Percentiles rank a stretch among this genome's conserved stretches.
These are phyloP conservation scores for Selaginella tamariscina DNA, from an alignment of 75 land plant genomes.

Conservation along the genomic window DNA sequence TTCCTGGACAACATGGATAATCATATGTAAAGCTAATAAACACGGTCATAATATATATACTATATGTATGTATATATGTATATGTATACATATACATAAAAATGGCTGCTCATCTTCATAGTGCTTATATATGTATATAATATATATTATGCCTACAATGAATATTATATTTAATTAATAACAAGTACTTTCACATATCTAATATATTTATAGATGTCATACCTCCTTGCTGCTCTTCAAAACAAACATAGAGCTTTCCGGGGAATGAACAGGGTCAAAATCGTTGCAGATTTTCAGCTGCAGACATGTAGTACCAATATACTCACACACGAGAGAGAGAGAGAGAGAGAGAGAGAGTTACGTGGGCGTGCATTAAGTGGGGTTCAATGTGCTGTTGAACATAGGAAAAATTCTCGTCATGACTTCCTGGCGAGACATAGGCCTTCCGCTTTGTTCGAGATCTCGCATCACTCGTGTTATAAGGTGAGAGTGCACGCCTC, in stretches of 20 bases:
- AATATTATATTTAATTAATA: no score
- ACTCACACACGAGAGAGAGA: neutral
- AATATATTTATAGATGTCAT: neutral
- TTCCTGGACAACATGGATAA: no score
- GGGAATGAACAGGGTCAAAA: constrained; percentile 98
- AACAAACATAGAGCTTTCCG: constrained; percentile 93
- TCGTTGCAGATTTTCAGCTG: constrained; percentile 93
- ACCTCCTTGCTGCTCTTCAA: constrained; percentile 95
- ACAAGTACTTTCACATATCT: no score
- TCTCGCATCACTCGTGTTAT: constrained; percentile 87
- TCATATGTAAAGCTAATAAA: no score
- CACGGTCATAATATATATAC: no score
- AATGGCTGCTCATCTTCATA: no score
- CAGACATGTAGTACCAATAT: constrained; percentile 3
- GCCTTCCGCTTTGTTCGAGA: constrained; percentile 47
- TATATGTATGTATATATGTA: no score
- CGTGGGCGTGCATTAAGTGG: constrained; percentile 97
- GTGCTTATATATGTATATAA: no score
- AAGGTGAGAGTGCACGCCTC: constrained; percentile 98
- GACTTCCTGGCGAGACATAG: constrained; percentile 71
- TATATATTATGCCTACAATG: no score
- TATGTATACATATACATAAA: no score
- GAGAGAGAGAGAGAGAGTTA: no score
- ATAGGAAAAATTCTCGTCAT: constrained; percentile 95
- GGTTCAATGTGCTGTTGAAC: constrained; percentile 95